Evolutionary conservation across 1,284 basidiomycete species (phyloP), one percentile per base, ranked within the genome.

Genomic region (Ustilago nuda): DNA sequence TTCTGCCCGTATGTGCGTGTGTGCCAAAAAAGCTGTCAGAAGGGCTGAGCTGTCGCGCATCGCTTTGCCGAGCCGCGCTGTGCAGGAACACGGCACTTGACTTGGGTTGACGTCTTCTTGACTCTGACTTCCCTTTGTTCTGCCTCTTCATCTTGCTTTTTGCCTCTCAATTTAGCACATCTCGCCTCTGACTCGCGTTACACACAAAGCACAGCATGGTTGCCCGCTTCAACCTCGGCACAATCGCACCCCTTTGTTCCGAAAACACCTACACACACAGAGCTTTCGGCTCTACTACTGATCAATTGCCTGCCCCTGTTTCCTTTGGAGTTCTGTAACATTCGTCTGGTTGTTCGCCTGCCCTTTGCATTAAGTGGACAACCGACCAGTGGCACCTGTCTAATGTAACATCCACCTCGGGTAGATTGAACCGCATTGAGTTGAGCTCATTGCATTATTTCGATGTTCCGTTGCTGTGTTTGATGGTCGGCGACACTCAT

Each of bases 221-320:
- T 17, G 46, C 46, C 46, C 46, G 6, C 8, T 19, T n/a, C n/a
- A 4, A n/a, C 23, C 17, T 50, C 48, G 48, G 48, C 48, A 15
- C 48, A 50, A 50, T 50, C 30, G 30, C 48, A 30, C 32, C 27
- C 48, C 48, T 30, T 50, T 50, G 48, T 50, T 30, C 48, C 48
- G 48, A 12, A 15, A 27, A 30, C 45, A 39, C 37, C 37, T 39
- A 17, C 37, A 11, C 11, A 11, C 4, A 23, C 45, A 48, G 27
- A 23, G 45, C 45, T 48, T 48, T 50, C 30, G 48, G 48, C 13
- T 50, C 48, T 19, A 45, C 11, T 19, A 8, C n/a, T 19, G 43
- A 17, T 45, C n/a, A 15, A 13, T 17, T 15, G 43, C 15, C 39
- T 43, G 39, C 39, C n/a, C 11, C 39, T 15, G 39, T 6, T 17